Evolutionary conservation across 129 eudicot species (phyloP).

Genomic region (Apium graveolens): DNA sequence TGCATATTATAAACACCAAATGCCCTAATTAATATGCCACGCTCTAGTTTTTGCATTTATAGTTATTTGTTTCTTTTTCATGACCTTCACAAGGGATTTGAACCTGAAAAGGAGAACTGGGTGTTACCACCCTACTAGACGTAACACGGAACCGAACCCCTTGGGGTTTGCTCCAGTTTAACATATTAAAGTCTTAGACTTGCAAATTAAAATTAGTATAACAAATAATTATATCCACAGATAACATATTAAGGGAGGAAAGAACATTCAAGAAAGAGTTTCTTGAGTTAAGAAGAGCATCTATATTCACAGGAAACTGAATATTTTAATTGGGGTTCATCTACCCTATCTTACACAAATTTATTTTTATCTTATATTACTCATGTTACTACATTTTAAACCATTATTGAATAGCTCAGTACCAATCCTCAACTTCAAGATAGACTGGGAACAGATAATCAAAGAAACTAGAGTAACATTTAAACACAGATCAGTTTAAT

Average conservation of each 20-base stretch:
- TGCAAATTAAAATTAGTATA: neutral
- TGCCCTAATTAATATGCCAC: neutral
- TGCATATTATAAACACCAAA: conserved; percentile 19
- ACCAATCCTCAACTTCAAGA: neutral
- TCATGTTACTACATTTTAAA: neutral
- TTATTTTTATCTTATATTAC: neutral
- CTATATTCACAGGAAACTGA: neutral
- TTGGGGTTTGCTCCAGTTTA: neutral
- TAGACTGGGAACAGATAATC: neutral
- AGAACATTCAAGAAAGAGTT: neutral
- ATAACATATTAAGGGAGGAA: neutral
- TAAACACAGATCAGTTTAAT: neutral
- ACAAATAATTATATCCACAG: neutral
- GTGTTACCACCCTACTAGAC: neutral
- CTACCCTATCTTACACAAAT: neutral
- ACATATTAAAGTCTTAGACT: neutral
- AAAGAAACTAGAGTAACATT: neutral
- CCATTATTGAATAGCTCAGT: neutral
- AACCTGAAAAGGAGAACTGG: neutral
- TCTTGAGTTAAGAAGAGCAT: neutral
- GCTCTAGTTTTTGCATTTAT: neutral
- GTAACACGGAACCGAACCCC: neutral
- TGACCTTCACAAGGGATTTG: neutral
- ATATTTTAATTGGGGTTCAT: neutral
- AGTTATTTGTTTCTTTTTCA: neutral